Evolutionary conservation across 2,329 filamentous ascomycete genomes (phyloP), one percentile per base, ranked within the genome.

Genomic region (Geosmithia putterillii): DNA sequence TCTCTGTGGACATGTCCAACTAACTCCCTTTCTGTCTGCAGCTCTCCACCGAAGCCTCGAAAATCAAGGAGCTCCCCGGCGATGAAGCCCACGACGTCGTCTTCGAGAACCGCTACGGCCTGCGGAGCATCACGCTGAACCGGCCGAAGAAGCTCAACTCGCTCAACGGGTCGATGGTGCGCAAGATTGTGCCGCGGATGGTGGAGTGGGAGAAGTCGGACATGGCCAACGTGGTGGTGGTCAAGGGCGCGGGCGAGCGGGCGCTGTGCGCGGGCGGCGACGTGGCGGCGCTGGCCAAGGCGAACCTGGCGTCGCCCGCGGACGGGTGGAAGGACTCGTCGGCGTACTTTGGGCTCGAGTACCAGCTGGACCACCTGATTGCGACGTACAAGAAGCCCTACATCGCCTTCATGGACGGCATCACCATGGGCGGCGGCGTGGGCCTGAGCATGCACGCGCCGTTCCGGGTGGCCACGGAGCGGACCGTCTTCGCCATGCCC

Each of bases 401-500:
- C 57, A 79, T 98, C 42, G 85, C 92, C 25, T 84, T 96, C 58
- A 94, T 98, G 82, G 92, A 98, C 57, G 92, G 92, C 46, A 85
- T 95, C 61, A 98, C 94, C 42, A 98, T 98, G 92, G 92, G 92
- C 44, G 92, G 92, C 44, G 92, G 92, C 51, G 92, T 96, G 43
- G 92, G 92, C 7, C 75, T 98, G 45, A 94, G 86, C 61, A 77
- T 95, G 42, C 94, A 98, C 64, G 90, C 92, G 2, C 94, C 92
- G 3, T 90, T 98, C 73, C 76, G 92, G 47, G 94, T 98, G 58
- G 92, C 92, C 34, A 98, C 92, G 3, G 92, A 98, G 66, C 83
- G 83, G 58, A 98, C 92, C 6, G 67, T 94, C 40, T 96, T 98
- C 56, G 89, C 94, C 52, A 98, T 98, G 92, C 92, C 92, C 23